Evolutionary conservation across 140 eudicot species (phyloP).

Genomic region (Flaveria floridana): DNA sequence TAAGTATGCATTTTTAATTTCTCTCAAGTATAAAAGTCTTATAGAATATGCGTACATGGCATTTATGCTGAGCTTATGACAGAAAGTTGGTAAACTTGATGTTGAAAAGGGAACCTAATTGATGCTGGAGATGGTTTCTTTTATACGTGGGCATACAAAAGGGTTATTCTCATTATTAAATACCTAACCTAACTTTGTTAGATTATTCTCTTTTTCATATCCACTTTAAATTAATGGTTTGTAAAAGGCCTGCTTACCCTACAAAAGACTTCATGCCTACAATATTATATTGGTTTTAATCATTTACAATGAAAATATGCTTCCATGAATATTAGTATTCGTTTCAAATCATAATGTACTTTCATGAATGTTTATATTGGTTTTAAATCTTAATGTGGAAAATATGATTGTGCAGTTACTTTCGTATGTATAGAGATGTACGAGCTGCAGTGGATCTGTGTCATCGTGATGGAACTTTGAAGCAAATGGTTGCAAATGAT

Average conservation of each 20-base stretch:
- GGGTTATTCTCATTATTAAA: conserved; percentile 1
- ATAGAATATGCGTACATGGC: neutral
- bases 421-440: conserved; percentile 85
- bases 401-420: conserved; percentile 57
- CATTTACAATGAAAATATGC: neutral
- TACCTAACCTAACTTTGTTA: neutral
- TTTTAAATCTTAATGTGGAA: conserved; percentile 16
- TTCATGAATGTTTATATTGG: neutral
- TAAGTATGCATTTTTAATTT: neutral
- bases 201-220: neutral
- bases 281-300: neutral
- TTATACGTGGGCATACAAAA: neutral
- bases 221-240: neutral
- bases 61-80: conserved; percentile 13
- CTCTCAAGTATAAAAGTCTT: neutral
- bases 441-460: conserved; percentile 96
- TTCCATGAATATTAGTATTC: neutral
- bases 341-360: conserved; percentile 12
- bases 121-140: conserved; percentile 2
- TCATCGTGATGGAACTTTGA: conserved; percentile 97
- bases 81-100: conserved; percentile 15
- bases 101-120: neutral
- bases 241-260: conserved; percentile 4
- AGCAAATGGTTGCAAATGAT: conserved; percentile 93
- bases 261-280: neutral